Evolutionary conservation across 768 basidiomycete genomes (phyloP), one percentile per base, ranked within the genome.

Genomic region (Boletus speciosus): DNA sequence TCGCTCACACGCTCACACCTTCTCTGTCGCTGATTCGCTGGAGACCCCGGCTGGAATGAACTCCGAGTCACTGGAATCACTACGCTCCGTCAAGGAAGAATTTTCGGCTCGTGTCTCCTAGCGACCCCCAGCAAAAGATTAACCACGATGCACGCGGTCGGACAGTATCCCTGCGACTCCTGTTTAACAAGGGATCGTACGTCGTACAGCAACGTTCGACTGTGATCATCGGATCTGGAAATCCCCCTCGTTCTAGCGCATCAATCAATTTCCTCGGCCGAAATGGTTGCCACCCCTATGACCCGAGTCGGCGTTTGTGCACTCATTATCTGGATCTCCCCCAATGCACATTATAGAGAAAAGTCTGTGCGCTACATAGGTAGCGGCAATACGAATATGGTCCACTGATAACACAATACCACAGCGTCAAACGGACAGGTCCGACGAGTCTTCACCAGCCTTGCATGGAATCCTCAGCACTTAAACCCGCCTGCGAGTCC

Each of bases 401-500:
- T 40, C 25, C 23, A 49, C 52, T 37, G 39, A 50, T 15, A 16
- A 37, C 25, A 42, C 14, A 34, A 37, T 49, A 59, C 41, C 44
- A 41, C 38, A 42, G 47, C 39, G 31, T 43, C 40, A 57, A 51
- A 38, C 15, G 40, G 7, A 49, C 27, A 62, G n/a, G 52, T 60
- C 50, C 41, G 29, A 32, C 31, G 8, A 45, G 39, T 35, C 19
- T 23, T 32, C 12, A n/a, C 47, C 14, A 49, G 44, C n/a, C 38
- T 35, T 15, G 15, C n/a, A 21, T 4, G 8, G 36, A 15, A 37
- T n/a, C 15, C 19, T 71, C 57, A 76, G 42, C 82, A 68, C 67
- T 84, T 86, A 66, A 78, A 86, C 7, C 85, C 86, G 6, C 85
- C 85, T n/a, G 85, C 75, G 16, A 85, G 76, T 15, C 76, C 78